Conservation (phyloP, 2,329 filamentous ascomycete genomes). For the Botryotinia globosa region DNA sequence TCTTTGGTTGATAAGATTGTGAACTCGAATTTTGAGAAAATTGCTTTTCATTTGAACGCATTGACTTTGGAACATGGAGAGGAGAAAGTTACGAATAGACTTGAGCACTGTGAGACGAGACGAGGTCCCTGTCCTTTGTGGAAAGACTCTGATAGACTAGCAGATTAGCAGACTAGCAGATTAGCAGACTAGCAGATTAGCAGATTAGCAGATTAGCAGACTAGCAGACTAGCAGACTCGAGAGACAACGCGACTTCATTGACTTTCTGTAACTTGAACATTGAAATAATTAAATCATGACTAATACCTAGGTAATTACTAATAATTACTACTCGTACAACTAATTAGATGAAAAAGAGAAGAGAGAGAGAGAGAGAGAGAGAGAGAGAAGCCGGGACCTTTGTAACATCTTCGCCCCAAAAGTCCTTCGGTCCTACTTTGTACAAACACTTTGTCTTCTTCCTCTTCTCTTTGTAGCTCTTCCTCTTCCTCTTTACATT, state of each 20-base stretch:
- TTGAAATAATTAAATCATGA: not conserved
- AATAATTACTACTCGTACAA: too few species aligned
- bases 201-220: not conserved
- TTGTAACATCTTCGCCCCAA: not conserved
- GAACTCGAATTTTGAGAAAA: not conserved
- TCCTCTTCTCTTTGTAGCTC: not conserved
- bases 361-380: not conserved
- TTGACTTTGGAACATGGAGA: conserved; percentile 1
- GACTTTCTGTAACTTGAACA: not conserved
- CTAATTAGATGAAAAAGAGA: not conserved
- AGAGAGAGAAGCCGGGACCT: not conserved
- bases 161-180: too few species aligned
- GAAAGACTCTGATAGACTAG: not conserved
- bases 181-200: not conserved
- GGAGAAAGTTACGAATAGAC: not conserved
- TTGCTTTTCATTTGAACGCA: not conserved
- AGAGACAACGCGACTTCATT: not conserved
- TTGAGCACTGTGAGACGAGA: not conserved
- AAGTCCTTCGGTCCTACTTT: not conserved
- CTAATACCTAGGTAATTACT: not conserved
- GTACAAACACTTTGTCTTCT: not conserved
- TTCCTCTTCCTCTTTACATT: not conserved
- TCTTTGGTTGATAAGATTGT: not conserved
- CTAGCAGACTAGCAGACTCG: not conserved
- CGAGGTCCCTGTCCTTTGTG: not conserved